Base-by-base conservation (phyloP, 257 asterid species). In the Ocimum tenuiflorum region DNA sequence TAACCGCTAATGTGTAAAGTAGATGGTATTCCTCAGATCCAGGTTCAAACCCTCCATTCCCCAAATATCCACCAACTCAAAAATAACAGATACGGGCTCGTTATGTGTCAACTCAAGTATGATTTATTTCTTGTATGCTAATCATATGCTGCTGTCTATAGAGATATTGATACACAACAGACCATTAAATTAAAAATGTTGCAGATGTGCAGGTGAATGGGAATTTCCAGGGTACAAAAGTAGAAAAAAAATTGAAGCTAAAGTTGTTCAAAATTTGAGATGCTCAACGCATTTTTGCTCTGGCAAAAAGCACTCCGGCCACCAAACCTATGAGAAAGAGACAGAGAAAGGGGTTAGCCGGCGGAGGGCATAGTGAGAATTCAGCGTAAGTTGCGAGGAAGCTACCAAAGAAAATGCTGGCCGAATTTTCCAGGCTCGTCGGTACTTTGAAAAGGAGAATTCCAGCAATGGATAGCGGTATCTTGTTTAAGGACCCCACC, bases 401-500 rank as follows among this genome's bases (percentile, higher is more conserved):
- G 79, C 71, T 66, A 91, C 98, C 98, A 31, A 91, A 87, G 62
- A 91, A 79, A 59, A 91, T 91, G 63, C 98, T 89, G 0, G 88
- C 83, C 43, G 95, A 79, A 74, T 91, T 91, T 81, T 87, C 95
- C 76, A 87, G 65, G 74, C 89, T 91, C 10, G 96, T 89, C 4
- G 95, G 84, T 55, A 89, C 98, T 9, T 83, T 71, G 81, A 91
- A 91, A 12, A 91, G 88, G 66, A 89, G 74, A 70, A 91, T 91
- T n/a, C 98, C 98, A 50, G 95, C 85, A 57, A 91, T 67, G 17
- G 98, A 91, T 53, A 91, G 89, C 59, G 98, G 98, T 68, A 91
- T 87, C 85, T 91, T 91, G 80, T 91, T 91, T 22, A 91, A 75
- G 1, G 98, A 91, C 17, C 98, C 98, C 24, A 91, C 95, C 15